Evolutionary conservation across 1,139 yeast species (phyloP).

Genomic region (Hyphopichia pseudoburtonii): DNA sequence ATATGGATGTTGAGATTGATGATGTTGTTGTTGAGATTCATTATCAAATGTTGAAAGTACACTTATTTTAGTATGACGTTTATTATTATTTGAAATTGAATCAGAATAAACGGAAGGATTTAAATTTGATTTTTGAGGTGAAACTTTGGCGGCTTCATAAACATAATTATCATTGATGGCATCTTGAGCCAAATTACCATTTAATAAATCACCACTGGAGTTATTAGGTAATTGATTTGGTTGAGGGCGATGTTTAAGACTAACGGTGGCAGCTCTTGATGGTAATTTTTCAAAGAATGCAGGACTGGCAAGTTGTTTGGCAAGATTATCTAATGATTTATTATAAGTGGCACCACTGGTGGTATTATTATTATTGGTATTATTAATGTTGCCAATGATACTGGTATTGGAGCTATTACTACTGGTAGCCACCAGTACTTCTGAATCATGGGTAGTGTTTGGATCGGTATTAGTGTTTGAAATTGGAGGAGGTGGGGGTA

Average conservation of each 20-base stretch:
- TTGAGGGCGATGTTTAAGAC: slow-evolving; percentile 16
- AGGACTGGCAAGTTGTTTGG: slow-evolving; percentile 40
- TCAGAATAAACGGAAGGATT: neutral
- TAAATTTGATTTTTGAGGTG: neutral
- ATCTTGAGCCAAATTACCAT: slow-evolving; percentile 17
- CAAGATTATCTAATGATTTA: slow-evolving; percentile 37
- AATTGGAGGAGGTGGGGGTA: slow-evolving; percentile 10
- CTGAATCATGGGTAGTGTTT: slow-evolving; percentile 6
- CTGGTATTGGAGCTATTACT: slow-evolving; percentile 8
- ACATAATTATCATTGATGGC: slow-evolving; percentile 39
- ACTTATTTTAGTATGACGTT: neutral
- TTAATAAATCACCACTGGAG: slow-evolving; percentile 25
- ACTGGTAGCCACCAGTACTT: too few species aligned
- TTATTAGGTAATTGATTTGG: slow-evolving; percentile 13
- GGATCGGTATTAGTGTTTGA: slow-evolving; percentile 2
- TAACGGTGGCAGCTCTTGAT: slow-evolving; percentile 27
- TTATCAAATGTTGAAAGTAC: too few species aligned
- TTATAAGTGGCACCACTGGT: too few species aligned
- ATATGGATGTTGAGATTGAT: slow-evolving; percentile 3
- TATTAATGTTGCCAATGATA: slow-evolving; percentile 4
- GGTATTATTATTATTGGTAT: neutral
- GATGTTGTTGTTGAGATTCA: too few species aligned
- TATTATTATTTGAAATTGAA: neutral
- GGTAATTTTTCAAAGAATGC: slow-evolving; percentile 41
- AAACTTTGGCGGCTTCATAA: slow-evolving; percentile 14